Evolutionary conservation across 768 basidiomycete species (phyloP), one percentile per base, ranked within the genome.

Genomic region (Strobilomyces dryophilus): DNA sequence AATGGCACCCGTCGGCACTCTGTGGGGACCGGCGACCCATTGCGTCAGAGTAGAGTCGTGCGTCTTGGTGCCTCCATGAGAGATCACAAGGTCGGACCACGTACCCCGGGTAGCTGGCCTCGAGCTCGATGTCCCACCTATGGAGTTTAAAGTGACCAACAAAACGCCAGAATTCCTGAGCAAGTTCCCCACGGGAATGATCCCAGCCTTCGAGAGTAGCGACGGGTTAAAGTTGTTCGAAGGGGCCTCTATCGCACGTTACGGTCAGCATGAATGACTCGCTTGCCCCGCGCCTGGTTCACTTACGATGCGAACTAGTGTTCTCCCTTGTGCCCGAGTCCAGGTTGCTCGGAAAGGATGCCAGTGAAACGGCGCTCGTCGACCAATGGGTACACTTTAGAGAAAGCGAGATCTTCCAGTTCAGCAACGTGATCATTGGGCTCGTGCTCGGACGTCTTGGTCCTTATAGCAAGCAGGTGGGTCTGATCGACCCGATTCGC

Each of bases 341-440:
- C 24, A 57, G 58, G 29, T 54, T 68, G 39, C 60, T 68, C 18
- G 63, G 66, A 31, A 64, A 62, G 31, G 45, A 55, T 8, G 46
- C 36, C 15, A 44, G 17, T 8, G 68, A 68, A 41, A 49, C 64
- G 18, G 66, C 64, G 3, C 64, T 68, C 26, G 56, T 69, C 1
- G 68, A 68, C 43, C 68, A 68, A 31, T 68, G 67, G 67, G 54
- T 68, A 17, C 67, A 68, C 32, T 68, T 68, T 43, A 59, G 54
- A 8, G 67, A 68, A 43, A 52, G 49, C 11, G 67, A 68, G 40
- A 66, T 70, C 29, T n/a, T 54, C 39, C 5, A 1, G 49, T 52
- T 57, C 52, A 70, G 56, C 48, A 55, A 66, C 26, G 56, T 61
- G 45, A 51, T 52, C 29, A 47, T 32, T 17, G 68, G 47, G 20